A percentile compares a stretch with the other conserved stretches of the same genome.
phyloP scores from a whole-genome alignment of 371 early-diverging fungal genomes.

The Blastocladiella emersonii region DNA sequence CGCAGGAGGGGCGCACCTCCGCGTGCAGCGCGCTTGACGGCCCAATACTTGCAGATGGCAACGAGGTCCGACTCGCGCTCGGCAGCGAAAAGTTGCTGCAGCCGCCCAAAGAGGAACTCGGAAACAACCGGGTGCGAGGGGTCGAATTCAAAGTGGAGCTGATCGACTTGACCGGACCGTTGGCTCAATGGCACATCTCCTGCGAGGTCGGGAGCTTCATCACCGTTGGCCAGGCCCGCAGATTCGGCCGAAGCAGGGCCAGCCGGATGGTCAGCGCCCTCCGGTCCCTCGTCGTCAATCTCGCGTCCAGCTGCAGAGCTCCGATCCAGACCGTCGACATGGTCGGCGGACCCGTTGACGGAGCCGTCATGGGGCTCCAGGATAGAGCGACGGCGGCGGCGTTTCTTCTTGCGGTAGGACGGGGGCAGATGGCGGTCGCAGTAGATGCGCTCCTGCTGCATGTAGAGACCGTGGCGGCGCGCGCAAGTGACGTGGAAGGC shows the following conservation, averaged over 20 bases:
- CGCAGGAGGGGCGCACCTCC: constrained; percentile 87
- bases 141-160: background rate
- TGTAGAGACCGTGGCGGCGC: constrained; percentile 64
- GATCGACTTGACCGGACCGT: too few relatives aligned
- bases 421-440: constrained; percentile 75
- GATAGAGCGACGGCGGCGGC: too few relatives aligned
- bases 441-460: constrained; percentile 37
- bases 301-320: background rate
- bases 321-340: background rate
- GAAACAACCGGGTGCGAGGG: background rate
- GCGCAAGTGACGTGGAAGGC: constrained; percentile 95
- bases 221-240: background rate
- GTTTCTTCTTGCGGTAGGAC: constrained; percentile 7
- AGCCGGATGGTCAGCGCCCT: background rate
- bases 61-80: constrained; percentile 5
- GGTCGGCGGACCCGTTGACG: too few relatives aligned
- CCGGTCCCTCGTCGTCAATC: background rate
- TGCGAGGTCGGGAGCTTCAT: too few relatives aligned
- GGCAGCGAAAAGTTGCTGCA: background rate
- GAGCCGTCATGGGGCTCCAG: too few relatives aligned
- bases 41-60: constrained; percentile 73
- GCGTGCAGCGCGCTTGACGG: constrained; percentile 70
- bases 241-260: background rate
- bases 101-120: background rate
- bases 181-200: too few relatives aligned